Base-by-base conservation (phyloP, 441 rosid genomes). In the Adansonia grandidieri region DNA sequence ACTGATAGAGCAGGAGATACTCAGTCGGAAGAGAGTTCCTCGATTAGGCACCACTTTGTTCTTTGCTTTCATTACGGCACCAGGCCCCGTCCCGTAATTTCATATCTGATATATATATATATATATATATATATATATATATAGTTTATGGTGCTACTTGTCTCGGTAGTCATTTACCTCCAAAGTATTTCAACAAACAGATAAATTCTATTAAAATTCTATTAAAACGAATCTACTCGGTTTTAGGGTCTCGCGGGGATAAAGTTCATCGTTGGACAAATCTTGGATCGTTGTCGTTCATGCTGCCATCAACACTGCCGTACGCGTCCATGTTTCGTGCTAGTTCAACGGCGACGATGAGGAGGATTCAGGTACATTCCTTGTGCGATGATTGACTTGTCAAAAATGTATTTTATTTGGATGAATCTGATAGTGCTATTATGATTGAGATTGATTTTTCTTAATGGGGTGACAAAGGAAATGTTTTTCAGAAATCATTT, bases 1-100 rank as follows among this genome's bases (percentile, higher is more conserved):
- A 70, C 89, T 97, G 32, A 95, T 91, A 85, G 97, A 97, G 81
- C 97, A 90, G 80, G 99, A 97, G 86, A 92, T 95, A 76, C 93
- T 97, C 50, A 91, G 94, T 74, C 90, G 97, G 77, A 96, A 93
- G 85, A 90, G 93, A 88, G 90, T 93, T 76, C 94, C 89, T 78
- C 97, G 93, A 68, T 92, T 78, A 83, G 51, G 60, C 79, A 45
- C 58, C 44, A 20, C 19, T 28, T 20, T 7, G 42, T 58, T 32
- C 47, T 78, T 75, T 6, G 60, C 68, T 37, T 64, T 11, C 14
- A 8, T 14, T 28, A 54, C 69, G 77, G 73, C 75, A 58, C 51
- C 77, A 24, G 51, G 14, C 6, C 76, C 67, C 48, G 68, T 78
- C 79, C 64, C 79, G 84, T 86, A 83, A 76, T 80, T 64, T 51